Percentiles rank a stretch among this genome's conserved stretches.
These are phyloP conservation scores for Herpetospermum pedunculosum DNA, from an alignment of 306 rosid species.

Conservation along the genomic window DNA sequence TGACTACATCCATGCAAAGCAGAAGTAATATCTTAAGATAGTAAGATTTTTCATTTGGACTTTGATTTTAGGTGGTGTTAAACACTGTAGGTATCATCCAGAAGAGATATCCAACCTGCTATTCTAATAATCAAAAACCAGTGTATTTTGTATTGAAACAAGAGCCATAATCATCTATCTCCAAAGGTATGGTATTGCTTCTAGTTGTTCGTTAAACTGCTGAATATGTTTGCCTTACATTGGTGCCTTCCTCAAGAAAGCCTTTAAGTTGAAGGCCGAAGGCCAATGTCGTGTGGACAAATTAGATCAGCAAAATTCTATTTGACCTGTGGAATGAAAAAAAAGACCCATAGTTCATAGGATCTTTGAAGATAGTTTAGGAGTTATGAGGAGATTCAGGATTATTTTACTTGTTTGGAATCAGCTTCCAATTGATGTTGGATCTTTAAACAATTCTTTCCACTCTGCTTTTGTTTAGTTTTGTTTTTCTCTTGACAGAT, in stretches of 20 bases:
- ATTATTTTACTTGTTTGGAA: not conserved
- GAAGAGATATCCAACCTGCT: not conserved
- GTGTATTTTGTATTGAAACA: not conserved
- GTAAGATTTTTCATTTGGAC: not conserved
- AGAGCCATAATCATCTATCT: not conserved
- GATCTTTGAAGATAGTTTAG: not conserved
- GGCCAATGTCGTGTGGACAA: not conserved
- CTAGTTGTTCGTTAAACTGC: not conserved
- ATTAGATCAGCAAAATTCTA: not conserved
- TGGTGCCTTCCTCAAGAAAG: not conserved
- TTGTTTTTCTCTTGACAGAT: not conserved
- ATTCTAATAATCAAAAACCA: not conserved
- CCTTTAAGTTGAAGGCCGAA: not conserved
- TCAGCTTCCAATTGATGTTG: not conserved
- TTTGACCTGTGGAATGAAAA: not conserved
- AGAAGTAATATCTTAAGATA: not conserved
- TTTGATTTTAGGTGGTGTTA: not conserved
- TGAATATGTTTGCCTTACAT: not conserved
- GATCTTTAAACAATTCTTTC: not conserved
- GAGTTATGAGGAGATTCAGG: not conserved
- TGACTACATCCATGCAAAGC: not conserved
- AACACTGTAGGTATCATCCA: not conserved
- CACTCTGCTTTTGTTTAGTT: not conserved
- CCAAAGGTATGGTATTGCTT: not conserved
- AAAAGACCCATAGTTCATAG: not conserved